Evolutionary conservation across 2,329 filamentous ascomycete genomes (phyloP), one percentile per base, ranked within the genome.

Genomic region (Mariannaea elegans): DNA sequence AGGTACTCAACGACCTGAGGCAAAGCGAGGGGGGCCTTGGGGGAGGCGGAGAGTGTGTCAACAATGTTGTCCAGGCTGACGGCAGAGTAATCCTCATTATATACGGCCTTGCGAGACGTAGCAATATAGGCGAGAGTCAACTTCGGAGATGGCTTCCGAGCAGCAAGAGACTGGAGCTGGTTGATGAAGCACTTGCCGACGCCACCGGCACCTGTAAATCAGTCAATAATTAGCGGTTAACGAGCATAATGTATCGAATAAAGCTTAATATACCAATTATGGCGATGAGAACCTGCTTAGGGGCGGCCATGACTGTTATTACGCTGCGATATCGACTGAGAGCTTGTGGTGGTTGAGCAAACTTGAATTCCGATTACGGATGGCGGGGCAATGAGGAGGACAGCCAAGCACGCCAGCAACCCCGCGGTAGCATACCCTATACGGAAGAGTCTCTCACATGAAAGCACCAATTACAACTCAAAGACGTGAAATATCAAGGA

Each of bases 151-250:
- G 90, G 86, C 36, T 88, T 87, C 63, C 90, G 87, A 64, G 84
- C 81, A 48, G 87, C 83, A 61, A 95, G 85, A 61, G 80, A 75
- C 65, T 90, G 82, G 59, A 98, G 87, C 78, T 98, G 95, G 67
- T 84, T 82, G 64, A 98, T 87, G 83, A 98, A 97, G 79, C 87
- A 88, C 78, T 94, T 94, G 72, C 95, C 95, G 63, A 98, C 95
- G 65, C 94, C 94, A 69, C 95, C 95, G 70, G 91, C 91, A 73
- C 95, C 94, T 96, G 72, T 65, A 68, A 13, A 56, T 51, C n/a
- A 16, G 29, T 10, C 32, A 56, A 24, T 38, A 16, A 47, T 73
- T 64, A 71, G 63, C 32, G 32, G 39, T 36, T 32, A 38, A 16
- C 23, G 23, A 14, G 10, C n/a, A 29, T 14, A 1, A 2, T 19